Evolutionary conservation across 1,139 yeast genomes (phyloP).

Genomic region (Protomyces macrosporus): DNA sequence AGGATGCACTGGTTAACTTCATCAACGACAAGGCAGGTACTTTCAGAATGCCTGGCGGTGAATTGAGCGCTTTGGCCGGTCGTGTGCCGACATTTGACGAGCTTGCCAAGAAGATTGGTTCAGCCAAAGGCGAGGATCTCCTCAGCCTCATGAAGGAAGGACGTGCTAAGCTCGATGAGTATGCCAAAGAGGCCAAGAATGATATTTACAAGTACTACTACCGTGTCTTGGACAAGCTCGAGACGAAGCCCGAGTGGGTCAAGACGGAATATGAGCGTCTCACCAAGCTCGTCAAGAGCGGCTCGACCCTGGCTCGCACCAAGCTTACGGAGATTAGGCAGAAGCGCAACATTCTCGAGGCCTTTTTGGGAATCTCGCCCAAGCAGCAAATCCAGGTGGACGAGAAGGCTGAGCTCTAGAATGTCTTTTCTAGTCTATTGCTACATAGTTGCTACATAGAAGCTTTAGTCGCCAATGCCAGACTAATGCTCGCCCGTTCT

Average conservation of each 20-base stretch:
- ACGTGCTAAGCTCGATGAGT: slow-evolving; percentile 34
- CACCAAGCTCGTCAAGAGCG: slow-evolving; percentile 10
- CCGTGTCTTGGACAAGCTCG: slow-evolving; percentile 25
- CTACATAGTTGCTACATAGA: background rate
- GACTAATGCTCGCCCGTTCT: slow-evolving; percentile 1
- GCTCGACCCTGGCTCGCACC: slow-evolving; percentile 8
- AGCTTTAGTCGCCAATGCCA: background rate
- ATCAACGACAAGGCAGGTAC: slow-evolving; percentile 52
- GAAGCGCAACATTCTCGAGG: slow-evolving; percentile 22
- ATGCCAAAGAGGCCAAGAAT: slow-evolving; percentile 18
- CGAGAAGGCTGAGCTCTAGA: slow-evolving; percentile 14
- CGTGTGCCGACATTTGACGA: slow-evolving; percentile 46
- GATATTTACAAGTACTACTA: slow-evolving; percentile 25
- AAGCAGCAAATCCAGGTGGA: background rate
- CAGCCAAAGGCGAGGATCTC: slow-evolving; percentile 33
- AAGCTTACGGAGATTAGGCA: slow-evolving; percentile 21
- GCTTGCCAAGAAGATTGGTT: slow-evolving; percentile 23
- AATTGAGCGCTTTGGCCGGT: slow-evolving; percentile 53
- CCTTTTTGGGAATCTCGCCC: slow-evolving; percentile 13
- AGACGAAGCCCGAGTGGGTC: slow-evolving; percentile 19
- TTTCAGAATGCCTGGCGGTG: slow-evolving; percentile 53
- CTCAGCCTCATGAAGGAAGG: slow-evolving; percentile 35
- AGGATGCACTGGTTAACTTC: slow-evolving; percentile 46
- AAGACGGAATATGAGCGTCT: slow-evolving; percentile 22
- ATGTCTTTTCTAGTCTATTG: background rate